phyloP scores from a whole-genome alignment of 1,284 basidiomycete genomes.

The Cryptococcus hybrid region DNA sequence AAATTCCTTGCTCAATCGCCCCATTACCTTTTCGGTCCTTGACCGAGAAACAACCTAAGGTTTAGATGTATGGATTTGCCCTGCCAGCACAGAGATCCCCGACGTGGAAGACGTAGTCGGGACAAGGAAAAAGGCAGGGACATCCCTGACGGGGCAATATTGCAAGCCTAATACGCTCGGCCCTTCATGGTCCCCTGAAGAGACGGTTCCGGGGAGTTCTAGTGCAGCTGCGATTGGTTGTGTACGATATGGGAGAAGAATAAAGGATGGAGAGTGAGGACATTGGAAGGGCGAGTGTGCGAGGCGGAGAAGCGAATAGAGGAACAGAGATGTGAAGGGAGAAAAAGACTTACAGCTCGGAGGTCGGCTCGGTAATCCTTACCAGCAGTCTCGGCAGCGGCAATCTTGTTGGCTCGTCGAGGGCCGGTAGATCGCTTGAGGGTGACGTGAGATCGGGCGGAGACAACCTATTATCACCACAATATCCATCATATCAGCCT shows the following conservation, averaged over 20 bases:
- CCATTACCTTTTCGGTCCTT: neutral
- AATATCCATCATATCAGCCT: neutral
- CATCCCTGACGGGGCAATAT: conserved; percentile 16
- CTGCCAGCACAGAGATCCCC: conserved; percentile 21
- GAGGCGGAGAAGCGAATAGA: conserved; percentile 5
- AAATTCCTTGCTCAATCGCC: neutral
- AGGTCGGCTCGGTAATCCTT: conserved; percentile 80
- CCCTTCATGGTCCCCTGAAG: conserved; percentile 32
- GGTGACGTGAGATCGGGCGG: conserved; percentile 51
- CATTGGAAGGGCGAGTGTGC: neutral
- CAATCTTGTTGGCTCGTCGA: conserved; percentile 71
- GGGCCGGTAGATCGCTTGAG: conserved; percentile 70
- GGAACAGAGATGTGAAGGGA: conserved; percentile 4
- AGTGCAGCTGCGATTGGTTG: conserved; percentile 29
- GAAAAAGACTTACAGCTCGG: conserved; percentile 58
- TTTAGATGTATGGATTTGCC: conserved; percentile 6
- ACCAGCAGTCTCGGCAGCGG: conserved; percentile 62
- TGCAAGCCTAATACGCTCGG: conserved; percentile 44
- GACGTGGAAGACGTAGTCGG: conserved; percentile 14
- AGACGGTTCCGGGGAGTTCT: conserved; percentile 39
- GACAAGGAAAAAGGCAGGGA: conserved; percentile 19
- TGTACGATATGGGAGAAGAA: neutral
- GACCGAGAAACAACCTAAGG: neutral
- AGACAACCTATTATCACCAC: conserved; percentile 30
- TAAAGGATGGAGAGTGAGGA: conserved; percentile 4